These are phyloP conservation scores for Aspergillus nomiae DNA, from an alignment of 2,329 filamentous ascomycete genomes.

Conservation along the genomic window DNA sequence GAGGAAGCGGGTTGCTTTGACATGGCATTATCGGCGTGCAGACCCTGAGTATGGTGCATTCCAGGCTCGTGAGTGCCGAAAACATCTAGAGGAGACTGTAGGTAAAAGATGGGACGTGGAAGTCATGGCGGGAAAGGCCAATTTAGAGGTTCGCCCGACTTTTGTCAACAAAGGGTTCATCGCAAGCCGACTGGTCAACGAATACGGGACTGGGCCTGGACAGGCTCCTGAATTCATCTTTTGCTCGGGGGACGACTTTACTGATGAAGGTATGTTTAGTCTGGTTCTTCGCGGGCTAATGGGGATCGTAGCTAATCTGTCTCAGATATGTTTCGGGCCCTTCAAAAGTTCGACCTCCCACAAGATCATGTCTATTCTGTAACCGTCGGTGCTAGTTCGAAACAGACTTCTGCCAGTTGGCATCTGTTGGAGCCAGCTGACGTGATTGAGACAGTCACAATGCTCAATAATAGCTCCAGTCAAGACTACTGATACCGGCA, in stretches of 20 bases:
- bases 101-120: constrained; percentile 84
- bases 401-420: constrained; percentile 87
- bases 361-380: constrained; percentile 79
- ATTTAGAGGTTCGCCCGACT: constrained; percentile 91
- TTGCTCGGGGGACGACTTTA: constrained; percentile 93
- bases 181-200: constrained; percentile 75
- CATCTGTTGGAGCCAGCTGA: constrained; percentile 86
- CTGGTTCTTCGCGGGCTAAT: constrained; percentile 15
- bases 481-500: constrained; percentile 9
- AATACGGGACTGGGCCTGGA: constrained; percentile 61
- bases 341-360: constrained; percentile 61
- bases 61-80: constrained; percentile 78
- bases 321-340: constrained; percentile 78
- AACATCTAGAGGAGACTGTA: constrained; percentile 76
- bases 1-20: constrained; percentile 88
- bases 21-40: constrained; percentile 94
- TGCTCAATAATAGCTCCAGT: constrained; percentile 51
- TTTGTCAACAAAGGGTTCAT: constrained; percentile 99
- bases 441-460: constrained; percentile 68
- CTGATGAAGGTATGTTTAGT: constrained; percentile 78
- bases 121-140: constrained; percentile 96
- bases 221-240: constrained; percentile 79
- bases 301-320: constrained; percentile 4
- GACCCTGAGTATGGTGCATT: constrained; percentile 82
- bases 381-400: constrained; percentile 87